Evolutionary conservation across 306 rosid genomes (phyloP).

Genomic region (Fragaria nilgerrensis): DNA sequence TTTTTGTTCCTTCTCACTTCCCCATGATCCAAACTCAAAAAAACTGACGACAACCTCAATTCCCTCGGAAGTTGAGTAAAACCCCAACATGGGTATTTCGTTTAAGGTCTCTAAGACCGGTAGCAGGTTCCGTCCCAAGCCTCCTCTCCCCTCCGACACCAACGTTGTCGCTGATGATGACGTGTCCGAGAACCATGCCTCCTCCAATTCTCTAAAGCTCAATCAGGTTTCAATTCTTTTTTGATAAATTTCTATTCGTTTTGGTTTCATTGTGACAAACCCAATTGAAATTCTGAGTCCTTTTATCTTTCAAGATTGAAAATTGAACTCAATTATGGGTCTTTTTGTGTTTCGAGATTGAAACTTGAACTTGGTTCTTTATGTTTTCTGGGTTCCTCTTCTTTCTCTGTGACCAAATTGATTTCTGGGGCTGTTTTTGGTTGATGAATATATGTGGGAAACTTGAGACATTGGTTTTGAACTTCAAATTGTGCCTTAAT

Average conservation of each 20-base stretch:
- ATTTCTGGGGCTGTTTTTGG: background rate
- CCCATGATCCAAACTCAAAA: constrained; percentile 23
- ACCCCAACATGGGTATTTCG: constrained; percentile 45
- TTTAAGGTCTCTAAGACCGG: constrained; percentile 57
- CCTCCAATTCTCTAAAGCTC: constrained; percentile 25
- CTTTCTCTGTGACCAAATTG: background rate
- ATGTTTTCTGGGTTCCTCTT: background rate
- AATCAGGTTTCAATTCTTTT: constrained; percentile 29
- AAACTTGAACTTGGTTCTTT: background rate
- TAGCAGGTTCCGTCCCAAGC: constrained; percentile 42
- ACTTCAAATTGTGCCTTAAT: background rate
- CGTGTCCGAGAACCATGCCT: constrained; percentile 28
- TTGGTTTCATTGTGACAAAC: background rate
- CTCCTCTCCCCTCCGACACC: constrained; percentile 32
- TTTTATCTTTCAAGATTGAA: background rate
- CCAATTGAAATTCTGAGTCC: background rate
- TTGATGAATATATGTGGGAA: background rate
- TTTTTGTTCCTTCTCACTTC: background rate
- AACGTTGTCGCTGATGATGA: constrained; percentile 19
- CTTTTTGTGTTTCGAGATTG: background rate
- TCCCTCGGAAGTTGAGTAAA: background rate
- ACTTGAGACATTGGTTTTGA: background rate
- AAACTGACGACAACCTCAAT: constrained; percentile 5
- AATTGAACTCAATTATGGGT: background rate
- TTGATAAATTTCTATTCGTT: background rate